Conservation (phyloP, 1,284 basidiomycete genomes). For the Coriolopsis trogii region DNA sequence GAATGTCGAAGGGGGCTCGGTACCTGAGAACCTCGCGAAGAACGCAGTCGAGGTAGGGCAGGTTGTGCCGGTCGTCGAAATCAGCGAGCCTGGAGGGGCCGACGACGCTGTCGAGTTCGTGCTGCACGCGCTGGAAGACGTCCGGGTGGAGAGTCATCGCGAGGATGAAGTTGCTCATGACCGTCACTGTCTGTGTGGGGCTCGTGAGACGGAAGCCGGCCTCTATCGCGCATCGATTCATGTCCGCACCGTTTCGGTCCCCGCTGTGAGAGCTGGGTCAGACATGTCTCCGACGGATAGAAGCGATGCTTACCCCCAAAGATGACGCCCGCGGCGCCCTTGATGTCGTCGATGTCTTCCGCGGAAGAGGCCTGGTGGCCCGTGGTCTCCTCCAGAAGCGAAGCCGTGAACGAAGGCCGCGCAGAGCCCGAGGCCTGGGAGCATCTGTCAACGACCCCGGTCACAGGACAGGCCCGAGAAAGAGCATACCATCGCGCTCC, state of each 20-base stretch:
- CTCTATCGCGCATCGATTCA: background rate
- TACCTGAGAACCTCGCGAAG: slow-evolving; percentile 54
- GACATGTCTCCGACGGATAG: background rate
- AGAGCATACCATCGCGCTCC: slow-evolving; percentile 46
- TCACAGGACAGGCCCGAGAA: background rate
- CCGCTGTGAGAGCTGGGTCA: slow-evolving; percentile 24
- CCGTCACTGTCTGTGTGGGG: slow-evolving; percentile 47
- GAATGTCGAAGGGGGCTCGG: background rate
- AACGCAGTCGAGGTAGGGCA: slow-evolving; percentile 57
- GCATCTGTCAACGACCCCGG: background rate
- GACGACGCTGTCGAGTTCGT: slow-evolving; percentile 55
- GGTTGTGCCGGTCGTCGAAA: slow-evolving; percentile 48
- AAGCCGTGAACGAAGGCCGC: slow-evolving; percentile 54
- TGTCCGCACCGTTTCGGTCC: slow-evolving; percentile 35
- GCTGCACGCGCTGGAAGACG: slow-evolving; percentile 51
- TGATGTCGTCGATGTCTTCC: slow-evolving; percentile 56
- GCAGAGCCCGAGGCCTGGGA: slow-evolving; percentile 43
- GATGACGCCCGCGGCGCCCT: slow-evolving; percentile 55
- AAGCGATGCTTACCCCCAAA: slow-evolving; percentile 40
- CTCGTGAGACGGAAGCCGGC: background rate
- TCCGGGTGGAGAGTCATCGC: slow-evolving; percentile 55
- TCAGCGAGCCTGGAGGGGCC: slow-evolving; percentile 48
- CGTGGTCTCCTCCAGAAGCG: slow-evolving; percentile 42
- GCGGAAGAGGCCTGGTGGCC: slow-evolving; percentile 17
- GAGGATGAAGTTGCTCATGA: slow-evolving; percentile 48